Conservation (phyloP, 768 basidiomycete genomes). For the Lentinula boryana region DNA sequence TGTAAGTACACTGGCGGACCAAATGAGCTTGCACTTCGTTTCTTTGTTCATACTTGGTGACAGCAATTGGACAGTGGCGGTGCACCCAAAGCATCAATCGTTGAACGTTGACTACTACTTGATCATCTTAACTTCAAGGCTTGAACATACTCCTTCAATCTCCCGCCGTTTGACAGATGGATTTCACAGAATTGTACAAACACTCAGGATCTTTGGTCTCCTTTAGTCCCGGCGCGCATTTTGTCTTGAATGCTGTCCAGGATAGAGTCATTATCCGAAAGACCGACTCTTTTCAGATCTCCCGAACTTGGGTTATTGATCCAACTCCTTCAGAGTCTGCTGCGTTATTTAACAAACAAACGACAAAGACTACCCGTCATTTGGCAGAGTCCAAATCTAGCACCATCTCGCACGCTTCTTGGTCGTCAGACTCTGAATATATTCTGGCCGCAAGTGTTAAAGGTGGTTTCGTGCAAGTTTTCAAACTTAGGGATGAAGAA, state of each 20-base stretch:
- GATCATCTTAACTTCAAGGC: not conserved
- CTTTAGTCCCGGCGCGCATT: conserved; percentile 86
- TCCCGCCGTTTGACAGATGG: conserved; percentile 40
- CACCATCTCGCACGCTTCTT: conserved; percentile 70
- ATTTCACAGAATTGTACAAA: conserved; percentile 83
- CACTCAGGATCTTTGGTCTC: conserved; percentile 64
- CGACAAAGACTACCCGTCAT: conserved; percentile 21
- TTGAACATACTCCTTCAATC: too few species aligned
- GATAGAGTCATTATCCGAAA: conserved; percentile 80
- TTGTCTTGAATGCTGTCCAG: conserved; percentile 74
- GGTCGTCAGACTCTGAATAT: conserved; percentile 88
- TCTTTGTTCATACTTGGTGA: too few species aligned
- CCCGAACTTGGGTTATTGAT: conserved; percentile 72
- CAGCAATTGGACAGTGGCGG: not conserved
- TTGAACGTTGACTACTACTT: too few species aligned
- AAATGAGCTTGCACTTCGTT: too few species aligned
- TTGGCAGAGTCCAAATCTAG: conserved; percentile 21
- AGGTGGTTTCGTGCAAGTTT: conserved; percentile 64
- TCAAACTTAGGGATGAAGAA: conserved; percentile 72
- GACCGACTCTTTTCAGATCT: conserved; percentile 78
- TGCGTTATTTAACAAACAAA: conserved; percentile 30
- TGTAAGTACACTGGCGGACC: too few species aligned
- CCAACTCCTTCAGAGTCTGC: conserved; percentile 45
- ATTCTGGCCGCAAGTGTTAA: conserved; percentile 77
- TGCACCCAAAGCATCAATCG: not conserved